Evolutionary conservation across 2,329 filamentous ascomycete species (phyloP), one percentile per base, ranked within the genome.

Genomic region (Stylonectria norvegica): DNA sequence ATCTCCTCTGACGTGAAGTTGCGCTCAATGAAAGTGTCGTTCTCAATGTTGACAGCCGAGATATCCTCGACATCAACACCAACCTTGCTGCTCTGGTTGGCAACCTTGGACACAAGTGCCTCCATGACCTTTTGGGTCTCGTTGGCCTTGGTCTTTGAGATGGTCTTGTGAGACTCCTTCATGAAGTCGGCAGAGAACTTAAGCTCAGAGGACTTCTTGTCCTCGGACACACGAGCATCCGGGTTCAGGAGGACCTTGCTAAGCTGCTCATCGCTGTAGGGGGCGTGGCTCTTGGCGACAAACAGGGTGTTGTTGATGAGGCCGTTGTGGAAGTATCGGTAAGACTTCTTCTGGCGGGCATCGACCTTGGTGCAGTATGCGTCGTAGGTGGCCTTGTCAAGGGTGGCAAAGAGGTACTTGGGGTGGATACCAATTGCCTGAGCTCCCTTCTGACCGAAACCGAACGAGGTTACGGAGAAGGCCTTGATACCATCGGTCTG

Each of bases 401-500:
- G 85, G n/a, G 88, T 85, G 34, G 93, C 93, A 57, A 85, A 98
- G 42, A 98, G 79, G 68, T 97, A 98, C 70, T 86, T 91, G 61
- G 94, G 89, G 66, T 98, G 93, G 37, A 98, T 85, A 75, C 91
- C 93, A 59, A 98, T 94, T 30, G 86, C 91, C 68, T 98, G 94
- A 18, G 93, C 88, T 62, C 93, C 93, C 81, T 98, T 98, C 69
- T 98, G 93, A 55, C 93, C 93, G 75, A 98, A 98, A 68, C 93
- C 93, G 66, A 98, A 98, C 0, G 94, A 98, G 5, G 94, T 98
- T 50, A 98, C 89, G 1, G 89, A 95, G 78, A 98, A 97, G 11
- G 93, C 94, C 73, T 97, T 98, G 75, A 98, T 78, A 49, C 93
- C 93, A 59, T 98, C 93, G 6, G 93, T 98, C 73, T 98, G 93